Evolutionary conservation across 108 stramenopile genomes (phyloP).

Genomic region (Aureococcus anophagefferens): DNA sequence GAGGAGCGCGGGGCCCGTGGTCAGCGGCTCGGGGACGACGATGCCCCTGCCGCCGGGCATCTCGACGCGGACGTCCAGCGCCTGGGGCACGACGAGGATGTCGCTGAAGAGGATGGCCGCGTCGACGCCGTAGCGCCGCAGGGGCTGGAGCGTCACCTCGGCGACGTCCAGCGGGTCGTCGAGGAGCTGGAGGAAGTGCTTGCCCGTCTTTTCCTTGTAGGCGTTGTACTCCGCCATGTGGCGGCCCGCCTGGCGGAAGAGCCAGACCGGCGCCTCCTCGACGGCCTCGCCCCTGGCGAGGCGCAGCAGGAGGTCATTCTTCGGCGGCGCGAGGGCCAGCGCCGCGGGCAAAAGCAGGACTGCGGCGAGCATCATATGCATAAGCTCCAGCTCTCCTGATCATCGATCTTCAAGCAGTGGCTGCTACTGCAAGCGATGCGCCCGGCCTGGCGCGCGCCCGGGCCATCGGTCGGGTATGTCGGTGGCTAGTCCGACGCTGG

Average conservation of each 20-base stretch:
- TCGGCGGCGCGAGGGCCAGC: not conserved
- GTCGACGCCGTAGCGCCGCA: conserved; percentile 79
- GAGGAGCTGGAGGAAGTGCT: conserved; percentile 81
- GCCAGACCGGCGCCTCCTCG: conserved; percentile 66
- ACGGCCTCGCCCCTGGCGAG: not conserved
- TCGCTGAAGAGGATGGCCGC: conserved; percentile 93
- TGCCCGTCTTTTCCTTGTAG: conserved; percentile 68
- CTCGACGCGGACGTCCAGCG: conserved; percentile 69
- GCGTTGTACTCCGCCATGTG: conserved; percentile 80
- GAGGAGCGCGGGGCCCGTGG: not conserved
- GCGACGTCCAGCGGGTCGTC: conserved; percentile 71
- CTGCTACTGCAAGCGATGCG: no score
- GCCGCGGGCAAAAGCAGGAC: no score
- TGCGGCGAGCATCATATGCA: no score
- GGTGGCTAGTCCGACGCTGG: no score
- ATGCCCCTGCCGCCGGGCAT: conserved; percentile 93
- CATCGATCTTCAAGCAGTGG: no score
- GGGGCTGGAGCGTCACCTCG: conserved; percentile 85
- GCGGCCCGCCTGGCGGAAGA: conserved; percentile 89
- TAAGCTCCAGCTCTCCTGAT: no score
- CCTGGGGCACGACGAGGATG: conserved; percentile 83
- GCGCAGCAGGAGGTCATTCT: not conserved
- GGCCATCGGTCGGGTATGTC: no score
- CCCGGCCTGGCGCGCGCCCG: no score
- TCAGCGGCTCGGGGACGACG: conserved; percentile 69